Evolutionary conservation across 192 early-diverging fungal genomes (phyloP).

Genomic region (Coemansia sp.): DNA sequence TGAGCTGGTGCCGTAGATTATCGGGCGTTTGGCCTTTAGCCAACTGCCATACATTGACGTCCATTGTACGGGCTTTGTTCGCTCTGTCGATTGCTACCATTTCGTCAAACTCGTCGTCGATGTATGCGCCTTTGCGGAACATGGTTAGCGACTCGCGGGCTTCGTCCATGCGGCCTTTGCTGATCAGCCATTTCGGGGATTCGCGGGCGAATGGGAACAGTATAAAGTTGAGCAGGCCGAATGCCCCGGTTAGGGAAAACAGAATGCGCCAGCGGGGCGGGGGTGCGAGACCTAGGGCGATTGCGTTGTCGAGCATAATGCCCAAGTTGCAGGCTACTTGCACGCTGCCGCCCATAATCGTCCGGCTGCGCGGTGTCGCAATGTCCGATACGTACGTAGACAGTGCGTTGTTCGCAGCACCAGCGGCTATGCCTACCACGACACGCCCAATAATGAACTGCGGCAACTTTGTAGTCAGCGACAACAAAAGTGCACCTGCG

Average conservation of each 20-base stretch:
- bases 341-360: constrained; percentile 67
- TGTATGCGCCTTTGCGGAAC: constrained; percentile 54
- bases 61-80: constrained; percentile 37
- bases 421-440: constrained; percentile 68
- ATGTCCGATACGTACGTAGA: constrained; percentile 79
- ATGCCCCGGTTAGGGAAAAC: constrained; percentile 60
- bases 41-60: constrained; percentile 54
- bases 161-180: constrained; percentile 59
- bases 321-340: constrained; percentile 77
- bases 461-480: constrained; percentile 57
- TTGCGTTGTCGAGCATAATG: constrained; percentile 67
- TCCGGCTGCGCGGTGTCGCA: constrained; percentile 64
- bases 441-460: constrained; percentile 74
- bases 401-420: constrained; percentile 58
- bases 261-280: constrained; percentile 71
- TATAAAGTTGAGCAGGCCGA: constrained; percentile 55
- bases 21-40: constrained; percentile 53
- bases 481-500: constrained; percentile 60
- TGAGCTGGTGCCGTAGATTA: constrained; percentile 59
- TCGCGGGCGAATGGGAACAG: constrained; percentile 72
- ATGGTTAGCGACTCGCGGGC: constrained; percentile 53
- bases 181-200: constrained; percentile 69
- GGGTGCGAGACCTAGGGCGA: constrained; percentile 58
- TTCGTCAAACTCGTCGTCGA: constrained; percentile 64
- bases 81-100: constrained; percentile 54